These are phyloP conservation scores for Pleurotus tuoliensis DNA, from an alignment of 768 basidiomycete species.

Conservation along the genomic window DNA sequence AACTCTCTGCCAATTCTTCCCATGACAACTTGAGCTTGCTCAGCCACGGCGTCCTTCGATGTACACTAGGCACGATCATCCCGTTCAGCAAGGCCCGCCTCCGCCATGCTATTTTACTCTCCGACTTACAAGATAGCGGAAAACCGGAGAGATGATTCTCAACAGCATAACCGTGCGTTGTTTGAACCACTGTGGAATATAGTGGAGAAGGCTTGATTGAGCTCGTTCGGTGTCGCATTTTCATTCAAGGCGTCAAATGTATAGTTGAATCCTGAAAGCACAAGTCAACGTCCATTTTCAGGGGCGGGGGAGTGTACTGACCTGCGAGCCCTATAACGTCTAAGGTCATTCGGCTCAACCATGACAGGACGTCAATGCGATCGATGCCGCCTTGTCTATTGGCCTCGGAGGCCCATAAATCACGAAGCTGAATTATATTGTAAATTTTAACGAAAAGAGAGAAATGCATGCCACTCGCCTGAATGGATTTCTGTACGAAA, in stretches of 20 bases:
- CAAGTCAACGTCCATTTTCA: not conserved
- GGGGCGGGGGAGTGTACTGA: constrained; percentile 12
- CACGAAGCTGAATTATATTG: constrained; percentile 25
- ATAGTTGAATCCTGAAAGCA: constrained; percentile 24
- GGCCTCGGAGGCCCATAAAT: constrained; percentile 27
- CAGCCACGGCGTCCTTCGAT: constrained; percentile 23
- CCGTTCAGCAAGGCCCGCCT: not conserved
- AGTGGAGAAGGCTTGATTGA: constrained; percentile 47
- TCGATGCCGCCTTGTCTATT: constrained; percentile 10
- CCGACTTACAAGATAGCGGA: constrained; percentile 34
- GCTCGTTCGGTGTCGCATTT: constrained; percentile 38
- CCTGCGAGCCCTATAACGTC: constrained; percentile 65
- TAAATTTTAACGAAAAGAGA: not conserved
- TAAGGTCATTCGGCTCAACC: constrained; percentile 56
- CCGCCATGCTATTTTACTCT: not conserved
- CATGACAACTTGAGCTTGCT: constrained; percentile 38
- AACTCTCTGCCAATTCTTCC: constrained; percentile 46
- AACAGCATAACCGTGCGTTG: constrained; percentile 29
- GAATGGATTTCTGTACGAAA: constrained; percentile 38
- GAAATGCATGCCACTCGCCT: constrained; percentile 26
- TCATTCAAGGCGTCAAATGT: constrained; percentile 26
- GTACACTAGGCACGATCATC: constrained; percentile 23
- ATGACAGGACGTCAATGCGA: constrained; percentile 43
- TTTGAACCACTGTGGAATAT: constrained; percentile 42
- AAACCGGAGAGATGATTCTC: constrained; percentile 28